Evolutionary conservation across 2,329 filamentous ascomycete species (phyloP).

Genomic region (Paraconiothyrium brasiliense): DNA sequence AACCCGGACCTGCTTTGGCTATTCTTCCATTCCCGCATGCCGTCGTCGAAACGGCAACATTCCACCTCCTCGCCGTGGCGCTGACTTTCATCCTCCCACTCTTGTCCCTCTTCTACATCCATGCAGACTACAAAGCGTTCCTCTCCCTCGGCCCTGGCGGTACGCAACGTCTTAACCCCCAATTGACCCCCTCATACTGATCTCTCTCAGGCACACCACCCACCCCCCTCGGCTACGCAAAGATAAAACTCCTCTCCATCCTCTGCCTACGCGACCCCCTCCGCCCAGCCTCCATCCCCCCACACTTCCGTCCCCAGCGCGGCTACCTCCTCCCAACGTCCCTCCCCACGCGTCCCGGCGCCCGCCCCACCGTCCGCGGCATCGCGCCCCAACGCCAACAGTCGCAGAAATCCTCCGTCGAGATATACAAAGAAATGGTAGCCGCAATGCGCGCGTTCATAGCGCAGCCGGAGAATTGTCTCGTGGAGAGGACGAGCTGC

Average conservation of each 20-base stretch:
- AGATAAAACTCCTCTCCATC: slow-evolving; percentile 75
- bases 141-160: slow-evolving; percentile 79
- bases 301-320: slow-evolving; percentile 60
- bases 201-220: slow-evolving; percentile 67
- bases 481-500: slow-evolving; percentile 70
- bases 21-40: not conserved
- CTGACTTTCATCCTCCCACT: slow-evolving; percentile 39
- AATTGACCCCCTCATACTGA: not conserved
- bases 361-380: slow-evolving; percentile 73
- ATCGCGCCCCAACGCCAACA: slow-evolving; percentile 85
- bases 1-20: not conserved
- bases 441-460: slow-evolving; percentile 32
- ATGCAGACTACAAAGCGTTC: slow-evolving; percentile 79
- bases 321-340: slow-evolving; percentile 68
- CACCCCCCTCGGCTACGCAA: slow-evolving; percentile 76
- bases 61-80: slow-evolving; percentile 29
- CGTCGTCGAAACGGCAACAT: not conserved
- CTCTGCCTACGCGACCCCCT: slow-evolving; percentile 78
- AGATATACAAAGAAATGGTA: slow-evolving; percentile 51
- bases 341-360: slow-evolving; percentile 70
- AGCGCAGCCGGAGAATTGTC: slow-evolving; percentile 33
- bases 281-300: slow-evolving; percentile 63
- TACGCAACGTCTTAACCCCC: not conserved
- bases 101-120: slow-evolving; percentile 55
- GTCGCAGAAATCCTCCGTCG: slow-evolving; percentile 69